Percentiles rank a stretch among this genome's conserved stretches.
phyloP scores from a whole-genome alignment of 139 green algal species.

The Micromonas pusilla region DNA sequence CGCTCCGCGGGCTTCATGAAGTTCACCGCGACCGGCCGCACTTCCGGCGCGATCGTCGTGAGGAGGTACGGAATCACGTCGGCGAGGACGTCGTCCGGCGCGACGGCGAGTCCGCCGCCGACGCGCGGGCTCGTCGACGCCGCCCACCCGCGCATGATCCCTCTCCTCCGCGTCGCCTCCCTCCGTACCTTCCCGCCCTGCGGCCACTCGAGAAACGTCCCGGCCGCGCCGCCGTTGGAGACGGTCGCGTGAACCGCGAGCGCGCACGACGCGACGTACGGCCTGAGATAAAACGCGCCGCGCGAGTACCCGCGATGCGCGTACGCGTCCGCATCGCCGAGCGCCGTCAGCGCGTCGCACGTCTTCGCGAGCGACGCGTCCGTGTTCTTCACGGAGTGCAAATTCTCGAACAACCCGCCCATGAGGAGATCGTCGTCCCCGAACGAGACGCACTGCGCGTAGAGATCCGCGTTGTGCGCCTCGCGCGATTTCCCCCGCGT shows the following conservation, averaged over 20 bases:
- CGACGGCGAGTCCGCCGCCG: no score
- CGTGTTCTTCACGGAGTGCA: slow-evolving; percentile 2
- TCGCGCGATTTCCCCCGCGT: background rate
- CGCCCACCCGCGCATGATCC: background rate
- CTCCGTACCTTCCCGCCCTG: background rate
- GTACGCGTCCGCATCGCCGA: background rate
- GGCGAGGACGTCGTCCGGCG: slow-evolving; percentile 2
- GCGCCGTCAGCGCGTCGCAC: background rate
- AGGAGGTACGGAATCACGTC: slow-evolving; percentile 55
- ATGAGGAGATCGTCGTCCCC: slow-evolving; percentile 70
- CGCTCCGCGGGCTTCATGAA: slow-evolving; percentile 18
- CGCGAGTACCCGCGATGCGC: background rate
- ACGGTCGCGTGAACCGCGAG: slow-evolving; percentile 1
- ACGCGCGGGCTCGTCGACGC: background rate
- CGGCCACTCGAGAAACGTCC: background rate
- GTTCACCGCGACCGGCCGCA: slow-evolving; percentile 24
- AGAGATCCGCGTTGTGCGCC: slow-evolving; percentile 41
- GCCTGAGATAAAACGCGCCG: background rate
- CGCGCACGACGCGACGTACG: background rate
- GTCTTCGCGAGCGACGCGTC: slow-evolving; percentile 10
- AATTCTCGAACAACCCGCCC: slow-evolving; percentile 32
- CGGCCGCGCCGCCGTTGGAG: background rate
- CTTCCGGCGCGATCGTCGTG: slow-evolving; percentile 37
- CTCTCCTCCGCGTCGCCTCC: background rate
- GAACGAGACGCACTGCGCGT: slow-evolving; percentile 55